These are phyloP conservation scores for Boechera stricta DNA, from an alignment of 345 rosid species.

Conservation along the genomic window DNA sequence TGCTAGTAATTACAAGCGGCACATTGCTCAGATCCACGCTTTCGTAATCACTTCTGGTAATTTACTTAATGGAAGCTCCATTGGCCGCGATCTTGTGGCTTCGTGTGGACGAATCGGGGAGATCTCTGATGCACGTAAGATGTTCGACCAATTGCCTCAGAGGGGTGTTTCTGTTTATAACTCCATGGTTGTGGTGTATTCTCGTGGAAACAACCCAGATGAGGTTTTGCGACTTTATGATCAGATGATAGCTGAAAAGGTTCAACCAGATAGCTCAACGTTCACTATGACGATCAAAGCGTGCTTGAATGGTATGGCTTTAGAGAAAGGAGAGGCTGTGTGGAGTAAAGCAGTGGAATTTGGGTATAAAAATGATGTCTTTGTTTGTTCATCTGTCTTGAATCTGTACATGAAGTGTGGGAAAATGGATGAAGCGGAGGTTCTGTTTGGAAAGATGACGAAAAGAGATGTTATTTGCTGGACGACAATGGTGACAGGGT, in stretches of 20 bases:
- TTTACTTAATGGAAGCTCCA: slow-evolving; percentile 39
- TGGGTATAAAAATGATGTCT: slow-evolving; percentile 69
- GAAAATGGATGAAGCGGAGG: slow-evolving; percentile 57
- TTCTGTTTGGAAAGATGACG: slow-evolving; percentile 58
- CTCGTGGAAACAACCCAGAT: slow-evolving; percentile 49
- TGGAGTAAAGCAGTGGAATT: slow-evolving; percentile 61
- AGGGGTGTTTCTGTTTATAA: slow-evolving; percentile 60
- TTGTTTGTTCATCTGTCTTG: slow-evolving; percentile 74
- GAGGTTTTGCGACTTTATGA: slow-evolving; percentile 60
- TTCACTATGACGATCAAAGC: slow-evolving; percentile 76
- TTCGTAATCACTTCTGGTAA: slow-evolving; percentile 49
- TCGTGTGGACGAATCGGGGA: slow-evolving; percentile 47
- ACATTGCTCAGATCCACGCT: slow-evolving; percentile 56
- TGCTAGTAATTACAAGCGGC: slow-evolving; percentile 44
- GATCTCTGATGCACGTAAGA: slow-evolving; percentile 52
- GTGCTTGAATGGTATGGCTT: slow-evolving; percentile 55
- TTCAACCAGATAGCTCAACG: slow-evolving; percentile 74
- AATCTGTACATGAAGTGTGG: slow-evolving; percentile 69
- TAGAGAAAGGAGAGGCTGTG: slow-evolving; percentile 56
- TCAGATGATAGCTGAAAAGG: slow-evolving; percentile 57
- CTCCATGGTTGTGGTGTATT: slow-evolving; percentile 61
- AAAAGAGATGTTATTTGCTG: slow-evolving; percentile 70
- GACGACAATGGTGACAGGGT: slow-evolving; percentile 77
- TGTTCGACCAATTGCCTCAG: slow-evolving; percentile 65
- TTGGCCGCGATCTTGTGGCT: slow-evolving; percentile 42